Conservation (phyloP, 495 filamentous ascomycete species). For the Podospora comata region DNA sequence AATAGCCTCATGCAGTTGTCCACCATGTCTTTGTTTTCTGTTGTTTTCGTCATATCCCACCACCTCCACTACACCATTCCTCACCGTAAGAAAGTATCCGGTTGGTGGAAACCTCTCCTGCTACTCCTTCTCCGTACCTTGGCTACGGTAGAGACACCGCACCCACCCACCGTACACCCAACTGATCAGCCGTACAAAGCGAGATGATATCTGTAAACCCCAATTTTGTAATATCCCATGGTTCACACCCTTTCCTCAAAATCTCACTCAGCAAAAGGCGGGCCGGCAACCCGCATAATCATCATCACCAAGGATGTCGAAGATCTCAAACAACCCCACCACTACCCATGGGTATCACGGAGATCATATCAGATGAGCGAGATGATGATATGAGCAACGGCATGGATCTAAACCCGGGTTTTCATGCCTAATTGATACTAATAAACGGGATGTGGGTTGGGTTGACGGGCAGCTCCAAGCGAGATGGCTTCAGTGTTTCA, state of each 20-base stretch:
- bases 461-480: not conserved
- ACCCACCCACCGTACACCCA: not conserved
- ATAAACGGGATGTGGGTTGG: too few relatives aligned
- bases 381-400: not conserved
- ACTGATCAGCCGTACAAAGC: not conserved
- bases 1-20: not conserved
- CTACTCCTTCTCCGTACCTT: not conserved
- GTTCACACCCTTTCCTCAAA: not conserved
- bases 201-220: not conserved
- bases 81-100: not conserved
- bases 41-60: not conserved
- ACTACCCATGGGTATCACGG: not conserved
- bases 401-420: not conserved
- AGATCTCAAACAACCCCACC: not conserved
- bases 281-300: not conserved
- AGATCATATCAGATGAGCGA: not conserved
- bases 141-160: too few relatives aligned
- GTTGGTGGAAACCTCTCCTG: not conserved
- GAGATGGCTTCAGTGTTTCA: conserved; percentile 7
- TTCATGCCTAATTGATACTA: not conserved
- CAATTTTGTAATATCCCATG: not conserved
- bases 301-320: not conserved
- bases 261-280: not conserved
- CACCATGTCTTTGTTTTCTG: not conserved
- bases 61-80: not conserved